Base-by-base conservation (phyloP, 1,284 basidiomycete genomes). In the Porodaedalea pini region DNA sequence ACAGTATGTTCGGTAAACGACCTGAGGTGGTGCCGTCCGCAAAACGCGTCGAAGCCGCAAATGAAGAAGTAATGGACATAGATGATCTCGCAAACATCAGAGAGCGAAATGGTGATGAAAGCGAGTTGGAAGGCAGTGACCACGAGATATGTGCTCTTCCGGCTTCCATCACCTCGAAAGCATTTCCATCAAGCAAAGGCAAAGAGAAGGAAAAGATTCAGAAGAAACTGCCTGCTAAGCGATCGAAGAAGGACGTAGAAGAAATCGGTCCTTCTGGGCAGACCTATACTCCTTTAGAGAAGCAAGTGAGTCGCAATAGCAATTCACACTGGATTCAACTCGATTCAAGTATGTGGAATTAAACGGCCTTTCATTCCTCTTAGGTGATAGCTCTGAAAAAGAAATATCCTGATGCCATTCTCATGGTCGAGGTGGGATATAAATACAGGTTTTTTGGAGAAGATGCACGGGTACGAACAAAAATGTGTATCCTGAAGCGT, bases 361-460 rank as follows among this genome's bases (percentile, higher is more conserved):
- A n/a, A n/a, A n/a, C n/a, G n/a, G 39, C 13, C 60, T 4, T 52
- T 51, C 7, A 58, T 60, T 62, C 57, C 59, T 17, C 54, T 25
- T 17, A 59, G 36, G n/a, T 27, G 23, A 72, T 85, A 61, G 75
- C 82, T 57, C 74, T 94, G 45, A 93, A 93, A 71, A 75, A 76
- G 51, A 81, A 85, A 32, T 78, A 94, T 68, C 81, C 83, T 1
- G 92, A 86, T 37, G 85, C 88, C 3, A 67, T 98, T 25, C 75
- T 98, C 21, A 83, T 97, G 78, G 80, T 95, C 51, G 91, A 96
- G 69, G 85, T 90, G 19, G 92, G 92, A 4, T 95, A 96, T 71
- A 94, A 91, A 71, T 91, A 88, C 71, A 86, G 78, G 55, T 94
- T 97, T 67, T 94, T 88, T 67, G 92, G 88, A 32, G 88, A 95